Percentiles rank a stretch among this genome's conserved stretches.
These are phyloP conservation scores for Dactylellina haptotyla DNA, from an alignment of 2,329 filamentous ascomycete genomes.

Conservation along the genomic window DNA sequence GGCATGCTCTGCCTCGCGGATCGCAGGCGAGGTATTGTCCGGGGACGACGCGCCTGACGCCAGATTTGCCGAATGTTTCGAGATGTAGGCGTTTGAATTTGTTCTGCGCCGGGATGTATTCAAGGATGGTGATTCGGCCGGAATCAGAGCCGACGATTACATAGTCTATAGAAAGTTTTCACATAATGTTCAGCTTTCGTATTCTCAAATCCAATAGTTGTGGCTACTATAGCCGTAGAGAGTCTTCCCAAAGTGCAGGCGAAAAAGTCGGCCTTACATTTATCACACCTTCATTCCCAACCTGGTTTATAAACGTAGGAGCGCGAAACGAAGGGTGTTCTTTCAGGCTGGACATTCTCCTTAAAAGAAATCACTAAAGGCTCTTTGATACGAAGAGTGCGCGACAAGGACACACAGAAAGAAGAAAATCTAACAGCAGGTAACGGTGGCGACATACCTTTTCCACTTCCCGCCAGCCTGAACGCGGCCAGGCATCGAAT, in stretches of 20 bases:
- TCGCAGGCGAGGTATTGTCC: slow-evolving; percentile 96
- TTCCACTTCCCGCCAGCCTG: slow-evolving; percentile 88
- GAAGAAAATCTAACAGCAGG: slow-evolving; percentile 14
- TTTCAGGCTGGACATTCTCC: slow-evolving; percentile 64
- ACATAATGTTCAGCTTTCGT: slow-evolving; percentile 38
- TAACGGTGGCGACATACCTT: slow-evolving; percentile 76
- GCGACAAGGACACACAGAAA: slow-evolving; percentile 60
- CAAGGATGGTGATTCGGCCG: slow-evolving; percentile 90
- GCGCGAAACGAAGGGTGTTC: slow-evolving; percentile 62
- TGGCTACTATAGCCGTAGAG: background rate
- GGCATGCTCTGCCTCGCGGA: slow-evolving; percentile 91
- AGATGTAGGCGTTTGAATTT: slow-evolving; percentile 88
- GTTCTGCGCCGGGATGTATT: slow-evolving; percentile 87
- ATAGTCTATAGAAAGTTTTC: slow-evolving; percentile 76
- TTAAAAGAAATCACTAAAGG: slow-evolving; percentile 68
- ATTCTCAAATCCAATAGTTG: slow-evolving; percentile 38
- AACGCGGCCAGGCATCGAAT: slow-evolving; percentile 89
- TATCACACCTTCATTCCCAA: slow-evolving; percentile 49
- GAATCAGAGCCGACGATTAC: slow-evolving; percentile 96
- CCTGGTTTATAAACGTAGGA: slow-evolving; percentile 19
- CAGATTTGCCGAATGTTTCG: slow-evolving; percentile 98
- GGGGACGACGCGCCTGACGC: slow-evolving; percentile 88
- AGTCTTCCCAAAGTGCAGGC: slow-evolving; percentile 14
- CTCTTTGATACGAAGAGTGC: slow-evolving; percentile 71
- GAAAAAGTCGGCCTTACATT: slow-evolving; percentile 46